These are phyloP conservation scores for Heteromeles arbutifolia DNA, from an alignment of 306 rosid species.

Conservation along the genomic window DNA sequence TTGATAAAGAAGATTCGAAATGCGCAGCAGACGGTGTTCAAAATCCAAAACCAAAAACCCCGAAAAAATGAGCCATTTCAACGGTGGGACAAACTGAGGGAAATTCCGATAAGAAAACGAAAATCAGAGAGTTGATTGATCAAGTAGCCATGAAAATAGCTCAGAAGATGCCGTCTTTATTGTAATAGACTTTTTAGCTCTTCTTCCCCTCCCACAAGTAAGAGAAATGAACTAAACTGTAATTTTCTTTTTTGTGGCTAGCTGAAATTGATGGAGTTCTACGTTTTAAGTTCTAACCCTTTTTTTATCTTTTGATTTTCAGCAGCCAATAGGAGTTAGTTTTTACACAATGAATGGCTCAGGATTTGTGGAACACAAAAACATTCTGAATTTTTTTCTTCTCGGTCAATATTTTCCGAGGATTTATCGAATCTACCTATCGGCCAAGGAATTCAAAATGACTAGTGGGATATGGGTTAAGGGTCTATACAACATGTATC, in stretches of 20 bases:
- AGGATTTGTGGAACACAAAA: conserved; percentile 11
- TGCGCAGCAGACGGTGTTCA: neutral
- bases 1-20: neutral
- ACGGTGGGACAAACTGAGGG: too few species aligned
- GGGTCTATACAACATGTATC: conserved; percentile 17
- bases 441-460: conserved; percentile 3
- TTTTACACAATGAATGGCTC: conserved; percentile 16
- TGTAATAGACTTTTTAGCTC: neutral
- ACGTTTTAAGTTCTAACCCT: neutral
- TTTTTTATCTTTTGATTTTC: neutral
- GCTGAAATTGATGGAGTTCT: neutral
- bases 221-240: neutral
- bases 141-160: neutral
- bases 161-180: neutral
- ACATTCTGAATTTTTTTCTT: conserved; percentile 13
- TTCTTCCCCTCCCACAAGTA: conserved; percentile 22
- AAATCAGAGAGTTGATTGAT: neutral
- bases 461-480: conserved; percentile 5
- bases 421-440: conserved; percentile 5
- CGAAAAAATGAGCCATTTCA: too few species aligned
- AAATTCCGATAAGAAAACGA: too few species aligned
- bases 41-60: neutral
- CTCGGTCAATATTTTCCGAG: conserved; percentile 27
- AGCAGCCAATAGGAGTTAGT: conserved; percentile 15
- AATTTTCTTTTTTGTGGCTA: too few species aligned